These are phyloP conservation scores for Aspergillus alliaceus DNA, from an alignment of 2,329 filamentous ascomycete genomes.

Conservation along the genomic window DNA sequence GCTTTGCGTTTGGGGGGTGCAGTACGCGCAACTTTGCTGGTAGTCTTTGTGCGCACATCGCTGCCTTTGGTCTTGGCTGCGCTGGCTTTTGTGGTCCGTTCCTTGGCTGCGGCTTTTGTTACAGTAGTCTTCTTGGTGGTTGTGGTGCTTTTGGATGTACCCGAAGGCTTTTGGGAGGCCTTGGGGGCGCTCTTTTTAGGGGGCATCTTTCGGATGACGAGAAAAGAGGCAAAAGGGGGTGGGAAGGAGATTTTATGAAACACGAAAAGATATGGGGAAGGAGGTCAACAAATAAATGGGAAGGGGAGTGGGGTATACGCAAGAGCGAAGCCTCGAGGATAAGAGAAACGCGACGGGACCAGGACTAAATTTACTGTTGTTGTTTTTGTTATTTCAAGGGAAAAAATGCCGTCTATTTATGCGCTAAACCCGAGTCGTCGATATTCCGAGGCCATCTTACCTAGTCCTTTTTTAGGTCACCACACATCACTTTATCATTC, in stretches of 20 bases:
- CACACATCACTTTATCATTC: neutral
- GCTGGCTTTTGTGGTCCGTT: slow-evolving; percentile 22
- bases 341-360: neutral
- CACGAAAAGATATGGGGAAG: slow-evolving; percentile 6
- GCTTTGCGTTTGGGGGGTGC: slow-evolving; percentile 35
- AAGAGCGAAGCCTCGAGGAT: neutral
- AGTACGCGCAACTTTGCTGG: slow-evolving; percentile 12
- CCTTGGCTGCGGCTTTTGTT: slow-evolving; percentile 21
- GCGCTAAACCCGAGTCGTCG: neutral
- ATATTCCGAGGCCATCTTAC: neutral
- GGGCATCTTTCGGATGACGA: slow-evolving; percentile 22
- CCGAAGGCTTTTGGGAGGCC: slow-evolving; percentile 16
- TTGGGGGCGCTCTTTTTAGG: slow-evolving; percentile 30
- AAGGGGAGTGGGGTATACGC: neutral
- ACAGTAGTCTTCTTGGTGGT: slow-evolving; percentile 22
- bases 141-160: slow-evolving; percentile 16
- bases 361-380: slow-evolving; percentile 3
- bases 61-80: slow-evolving; percentile 17
- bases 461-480: too few species aligned
- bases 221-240: neutral
- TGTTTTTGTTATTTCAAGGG: neutral
- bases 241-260: slow-evolving; percentile 4
- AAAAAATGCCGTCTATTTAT: neutral
- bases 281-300: neutral
- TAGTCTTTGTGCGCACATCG: slow-evolving; percentile 14